Evolutionary conservation across 1,139 yeast species (phyloP), one percentile per base, ranked within the genome.

Genomic region (Yamadazyma buinensis): DNA sequence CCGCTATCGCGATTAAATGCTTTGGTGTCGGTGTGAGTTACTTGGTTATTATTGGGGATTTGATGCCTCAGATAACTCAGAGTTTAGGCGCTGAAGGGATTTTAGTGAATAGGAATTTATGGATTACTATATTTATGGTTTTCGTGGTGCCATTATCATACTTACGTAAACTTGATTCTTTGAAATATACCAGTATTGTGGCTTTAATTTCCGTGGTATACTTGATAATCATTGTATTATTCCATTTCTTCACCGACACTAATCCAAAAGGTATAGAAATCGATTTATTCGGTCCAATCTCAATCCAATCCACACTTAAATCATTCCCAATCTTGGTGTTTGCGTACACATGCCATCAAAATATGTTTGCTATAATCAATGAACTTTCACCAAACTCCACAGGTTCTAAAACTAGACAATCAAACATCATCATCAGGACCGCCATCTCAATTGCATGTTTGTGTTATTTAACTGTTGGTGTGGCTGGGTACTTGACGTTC

Each of bases 261-360:
- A 17, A 30, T 23, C 21, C 8, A 11, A 12, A 24, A 9, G n/a
- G n/a, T n/a, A n/a, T 24, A 5, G 20, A 19, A 3, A 42, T 65
- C 18, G 59, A 57, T 32, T 53, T 57, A 49, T 29, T 57, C 23
- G 74, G 75, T 5, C 75, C 75, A 1, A 47, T 61, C 15, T 63
- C 71, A 12, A 40, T 59, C 44, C 56, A 54, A 34, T 50, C 55
- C 15, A 67, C 75, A 6, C 51, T 69, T 36, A 46, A 61, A 20
- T 64, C 95, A 5, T 77, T 92, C 50, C 95, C 96, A n/a, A 84
- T 92, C 45, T 77, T 92, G 38, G 84, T 92, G 13, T 87, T 94
- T 64, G 97, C 97, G 3, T 94, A 79, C 58, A 90, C 97, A 1
- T 95, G 97, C 42, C 95, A 92, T 46, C 97, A 92, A 64, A 92